Evolutionary conservation across 2,329 filamentous ascomycete species (phyloP), one percentile per base, ranked within the genome.

Genomic region (Sarocladium oryzae): DNA sequence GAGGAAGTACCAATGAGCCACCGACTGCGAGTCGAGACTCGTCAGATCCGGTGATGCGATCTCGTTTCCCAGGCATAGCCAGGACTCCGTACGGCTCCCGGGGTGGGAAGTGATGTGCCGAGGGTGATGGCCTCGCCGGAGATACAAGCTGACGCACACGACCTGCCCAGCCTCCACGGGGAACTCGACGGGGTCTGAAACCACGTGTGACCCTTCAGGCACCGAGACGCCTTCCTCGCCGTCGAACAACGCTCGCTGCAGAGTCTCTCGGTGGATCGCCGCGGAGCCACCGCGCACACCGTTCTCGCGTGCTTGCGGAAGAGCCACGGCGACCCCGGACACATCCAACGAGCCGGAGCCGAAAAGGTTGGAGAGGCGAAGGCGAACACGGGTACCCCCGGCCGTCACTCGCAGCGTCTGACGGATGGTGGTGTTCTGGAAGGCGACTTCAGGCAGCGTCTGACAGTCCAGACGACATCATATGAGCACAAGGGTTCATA

Each of bases 311-410:
- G n/a, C 8, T 16, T 16, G 33, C 8, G 81, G 73, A 1, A 78
- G 64, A 2, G 78, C 77, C 16, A 85, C 63, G 2, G 75, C 77
- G 4, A 76, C 77, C 3, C 72, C 70, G 0, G 77, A 78, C 58
- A 85, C 75, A 51, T 77, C 73, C 15, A 86, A 69, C 53, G 79
- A 73, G 15, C 74, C 76, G 3, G 66, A 60, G 6, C 82, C 81
- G 56, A 85, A 84, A 10, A 72, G 77, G 58, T 86, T 85, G 54
- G 77, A 82, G 52, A 85, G 69, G 41, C 77, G 74, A 24, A 85
- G 66, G 3, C 82, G 78, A 57, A 85, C 72, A 41, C 74, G 71
- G 2, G 71, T 63, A 2, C 78, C 73, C 1, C 68, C 68, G 7
- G 80, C 69, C 2, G 78, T 77, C 55, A 82, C 65, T 55, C 76